These are phyloP conservation scores for Kluyveromyces sp. DNA, from an alignment of 1,139 yeast genomes.

Conservation along the genomic window DNA sequence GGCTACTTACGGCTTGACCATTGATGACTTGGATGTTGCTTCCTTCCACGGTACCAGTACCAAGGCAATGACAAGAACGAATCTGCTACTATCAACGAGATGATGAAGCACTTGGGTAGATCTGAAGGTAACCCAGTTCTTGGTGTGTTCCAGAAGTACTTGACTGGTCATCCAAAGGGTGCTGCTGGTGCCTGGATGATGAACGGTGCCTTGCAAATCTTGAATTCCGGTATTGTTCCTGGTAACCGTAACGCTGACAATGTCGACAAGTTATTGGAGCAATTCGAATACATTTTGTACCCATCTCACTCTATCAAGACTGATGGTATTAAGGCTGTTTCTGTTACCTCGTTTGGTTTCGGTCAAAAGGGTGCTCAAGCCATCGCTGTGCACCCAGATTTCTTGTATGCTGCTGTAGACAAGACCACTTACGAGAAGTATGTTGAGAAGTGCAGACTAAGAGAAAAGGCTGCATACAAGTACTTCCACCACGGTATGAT, in stretches of 20 bases:
- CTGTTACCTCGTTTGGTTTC: conserved; percentile 95
- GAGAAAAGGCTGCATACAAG: conserved; percentile 88
- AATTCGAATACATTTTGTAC: conserved; percentile 81
- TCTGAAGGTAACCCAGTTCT: conserved; percentile 94
- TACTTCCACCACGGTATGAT: conserved; percentile 95
- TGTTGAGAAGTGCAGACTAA: conserved; percentile 58
- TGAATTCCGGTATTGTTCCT: conserved; percentile 90
- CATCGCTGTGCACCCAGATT: conserved; percentile 84
- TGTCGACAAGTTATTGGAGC: conserved; percentile 73
- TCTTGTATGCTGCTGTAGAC: conserved; percentile 77
- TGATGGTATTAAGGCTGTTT: conserved; percentile 95
- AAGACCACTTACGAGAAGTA: conserved; percentile 62
- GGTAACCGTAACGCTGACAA: conserved; percentile 99
- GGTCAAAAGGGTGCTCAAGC: conserved; percentile 99
- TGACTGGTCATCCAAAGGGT: conserved; percentile 99
- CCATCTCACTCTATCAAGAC: conserved; percentile 93
- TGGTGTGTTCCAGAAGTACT: conserved; percentile 97
- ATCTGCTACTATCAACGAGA: conserved; percentile 78
- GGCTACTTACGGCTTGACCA: conserved; percentile 84
- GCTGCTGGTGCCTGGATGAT: conserved; percentile 99
- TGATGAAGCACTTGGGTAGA: conserved; percentile 95
- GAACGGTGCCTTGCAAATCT: conserved; percentile 93
- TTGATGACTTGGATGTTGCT: conserved; percentile 93
- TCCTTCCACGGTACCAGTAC: conserved; percentile 99
- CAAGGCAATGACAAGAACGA: conserved; percentile 98